Conservation (phyloP, 2,329 filamentous ascomycete genomes). For the Aureobasidium mangrovei region DNA sequence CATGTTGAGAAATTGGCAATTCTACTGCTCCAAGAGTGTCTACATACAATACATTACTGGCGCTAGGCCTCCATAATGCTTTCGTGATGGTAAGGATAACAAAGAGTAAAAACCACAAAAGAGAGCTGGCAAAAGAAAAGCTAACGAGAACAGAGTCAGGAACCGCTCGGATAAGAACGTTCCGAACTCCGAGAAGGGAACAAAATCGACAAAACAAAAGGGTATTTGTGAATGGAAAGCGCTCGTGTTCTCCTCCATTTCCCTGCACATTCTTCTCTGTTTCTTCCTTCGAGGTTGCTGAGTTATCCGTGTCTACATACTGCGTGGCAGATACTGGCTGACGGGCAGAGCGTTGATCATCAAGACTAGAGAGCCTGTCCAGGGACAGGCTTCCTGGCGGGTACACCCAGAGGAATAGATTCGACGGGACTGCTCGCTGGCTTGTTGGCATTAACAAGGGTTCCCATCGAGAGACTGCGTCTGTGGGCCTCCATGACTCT, state of each 20-base stretch:
- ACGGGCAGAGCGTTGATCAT: not conserved
- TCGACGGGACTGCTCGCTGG: not conserved
- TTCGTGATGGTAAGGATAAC: not conserved
- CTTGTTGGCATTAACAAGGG: not conserved
- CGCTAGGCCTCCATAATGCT: constrained; percentile 9
- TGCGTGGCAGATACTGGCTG: not conserved
- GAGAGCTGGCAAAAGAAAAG: not conserved
- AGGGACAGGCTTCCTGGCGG: constrained; percentile 39
- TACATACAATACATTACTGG: constrained; percentile 13
- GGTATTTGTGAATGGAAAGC: not conserved
- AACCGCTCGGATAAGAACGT: not conserved
- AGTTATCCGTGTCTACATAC: not conserved
- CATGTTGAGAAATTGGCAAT: not conserved
- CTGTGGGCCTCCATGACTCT: not conserved
- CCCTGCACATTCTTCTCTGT: not conserved
- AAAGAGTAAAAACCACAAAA: not conserved
- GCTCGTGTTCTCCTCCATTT: not conserved
- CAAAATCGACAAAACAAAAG: constrained; percentile 4
- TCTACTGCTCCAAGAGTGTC: not conserved
- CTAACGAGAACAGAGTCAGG: not conserved
- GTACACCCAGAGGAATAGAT: constrained; percentile 21
- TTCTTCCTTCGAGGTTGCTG: not conserved
- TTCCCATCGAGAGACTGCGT: constrained; percentile 12
- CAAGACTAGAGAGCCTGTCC: constrained; percentile 34
- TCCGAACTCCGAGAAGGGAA: constrained; percentile 4